Base-by-base conservation (phyloP, 2,329 filamentous ascomycete genomes). In the Penicillium capsulatum region DNA sequence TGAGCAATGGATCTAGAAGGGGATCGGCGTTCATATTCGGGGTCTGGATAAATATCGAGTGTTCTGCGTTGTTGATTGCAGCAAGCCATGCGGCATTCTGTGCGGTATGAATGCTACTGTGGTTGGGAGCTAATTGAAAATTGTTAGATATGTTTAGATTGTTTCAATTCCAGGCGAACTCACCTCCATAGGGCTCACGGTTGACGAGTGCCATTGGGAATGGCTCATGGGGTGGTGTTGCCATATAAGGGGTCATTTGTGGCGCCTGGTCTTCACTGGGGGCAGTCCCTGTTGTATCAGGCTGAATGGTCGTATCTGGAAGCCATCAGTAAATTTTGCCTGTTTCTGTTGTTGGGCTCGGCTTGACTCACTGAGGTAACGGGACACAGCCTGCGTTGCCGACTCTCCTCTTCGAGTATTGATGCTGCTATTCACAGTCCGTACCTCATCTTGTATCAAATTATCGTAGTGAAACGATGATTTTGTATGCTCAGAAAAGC, bases 71-170 rank as follows among this genome's bases (percentile, higher is more conserved):
- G 1, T 79, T 72, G 6, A 90, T 71, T 1, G 81, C 75, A 0
- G 83, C 83, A 0, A 89, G 65, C 76, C 82, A 90, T 0, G 81
- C 82, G 34, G 81, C 82, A 52, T 91, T 89, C 52, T 91, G 86
- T 0, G 86, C 86, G 2, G 80, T 81, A 34, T 75, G 69, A 2
- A 80, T 67, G 13, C 74, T 79, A 13, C 70, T 67, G 40, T 83
- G 77, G 50, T 78, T 83, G 1, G 79, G 73, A 0, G 73, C 68
- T 66, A n/a, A n/a, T n/a, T n/a, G n/a, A n/a, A n/a, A n/a, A n/a
- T n/a, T n/a, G n/a, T 35, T 11, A 11, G 9, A 4, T 11, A 15
- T 15, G 8, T 36, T 34, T 39, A 31, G 28, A 19, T 20, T 30
- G 19, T 11, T 36, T 17, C 26, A 27, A 34, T 24, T 14, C 7